Percentiles rank a stretch among this genome's conserved stretches.
These are phyloP conservation scores for Dryadomyces quercivorus DNA, from an alignment of 2,329 filamentous ascomycete species.

Conservation along the genomic window DNA sequence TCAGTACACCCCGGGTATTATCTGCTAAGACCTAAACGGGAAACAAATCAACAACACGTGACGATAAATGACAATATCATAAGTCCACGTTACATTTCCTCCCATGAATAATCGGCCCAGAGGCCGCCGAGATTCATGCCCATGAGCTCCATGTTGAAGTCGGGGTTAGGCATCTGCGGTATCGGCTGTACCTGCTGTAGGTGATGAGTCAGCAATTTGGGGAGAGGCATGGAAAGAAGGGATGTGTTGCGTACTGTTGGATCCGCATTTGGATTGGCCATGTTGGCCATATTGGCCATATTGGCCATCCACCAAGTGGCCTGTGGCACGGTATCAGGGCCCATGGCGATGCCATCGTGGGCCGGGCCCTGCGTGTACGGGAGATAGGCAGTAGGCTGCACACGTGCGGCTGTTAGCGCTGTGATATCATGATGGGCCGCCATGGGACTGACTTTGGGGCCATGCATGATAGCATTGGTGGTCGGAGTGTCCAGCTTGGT, in stretches of 20 bases:
- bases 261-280: slow-evolving; percentile 9
- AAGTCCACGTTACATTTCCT: slow-evolving; percentile 6
- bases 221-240: not conserved
- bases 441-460: slow-evolving; percentile 11
- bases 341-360: not conserved
- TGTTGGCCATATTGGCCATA: slow-evolving; percentile 12
- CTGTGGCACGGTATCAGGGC: slow-evolving; percentile 6
- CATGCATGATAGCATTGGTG: slow-evolving; percentile 10
- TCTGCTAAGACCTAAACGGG: not conserved
- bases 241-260: slow-evolving; percentile 1
- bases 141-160: slow-evolving; percentile 14
- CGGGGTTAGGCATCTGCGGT: slow-evolving; percentile 8
- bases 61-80: not conserved
- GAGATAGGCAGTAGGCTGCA: slow-evolving; percentile 7
- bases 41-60: not conserved
- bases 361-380: slow-evolving; percentile 8
- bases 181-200: slow-evolving; percentile 4
- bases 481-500: not conserved
- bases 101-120: slow-evolving; percentile 16
- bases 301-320: slow-evolving; percentile 17
- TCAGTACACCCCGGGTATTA: not conserved
- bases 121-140: slow-evolving; percentile 14
- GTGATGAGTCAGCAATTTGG: not conserved
- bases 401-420: not conserved
- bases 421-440: not conserved